Evolutionary conservation across 176 grass and related monocot species (phyloP).

Genomic region (Cocos nucifera): DNA sequence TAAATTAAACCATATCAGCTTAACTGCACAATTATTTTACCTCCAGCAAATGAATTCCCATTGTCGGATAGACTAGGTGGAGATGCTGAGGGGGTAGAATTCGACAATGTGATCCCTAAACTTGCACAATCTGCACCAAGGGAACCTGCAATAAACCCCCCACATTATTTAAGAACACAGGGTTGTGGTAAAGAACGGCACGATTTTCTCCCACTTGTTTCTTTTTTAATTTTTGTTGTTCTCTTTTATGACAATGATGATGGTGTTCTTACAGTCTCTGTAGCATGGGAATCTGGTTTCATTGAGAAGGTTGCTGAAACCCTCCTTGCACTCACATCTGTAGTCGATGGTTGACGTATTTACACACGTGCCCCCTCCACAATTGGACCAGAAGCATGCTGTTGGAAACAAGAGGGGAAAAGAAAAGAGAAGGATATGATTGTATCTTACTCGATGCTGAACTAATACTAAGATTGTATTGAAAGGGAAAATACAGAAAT

Average conservation of each 20-base stretch:
- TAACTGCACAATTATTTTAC: too few relatives aligned
- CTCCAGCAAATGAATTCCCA: too few relatives aligned
- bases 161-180: too few relatives aligned
- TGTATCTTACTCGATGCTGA: background rate
- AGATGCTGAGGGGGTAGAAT: background rate
- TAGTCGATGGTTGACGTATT: constrained; percentile 41
- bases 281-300: constrained; percentile 58
- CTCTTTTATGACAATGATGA: background rate
- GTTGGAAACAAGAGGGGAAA: background rate
- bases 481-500: background rate
- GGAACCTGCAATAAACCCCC: too few relatives aligned
- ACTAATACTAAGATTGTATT: background rate
- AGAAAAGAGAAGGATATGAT: background rate
- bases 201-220: too few relatives aligned
- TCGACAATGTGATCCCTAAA: background rate
- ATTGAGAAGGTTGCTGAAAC: constrained; percentile 75
- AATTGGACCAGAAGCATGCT: constrained; percentile 66
- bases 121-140: background rate
- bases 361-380: constrained; percentile 54
- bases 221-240: background rate
- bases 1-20: too few relatives aligned
- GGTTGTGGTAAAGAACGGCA: too few relatives aligned
- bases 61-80: background rate
- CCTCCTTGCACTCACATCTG: constrained; percentile 52
- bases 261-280: constrained; percentile 43